Conservation (phyloP, 1,284 basidiomycete genomes). For the Apiotrichum domesticum region DNA sequence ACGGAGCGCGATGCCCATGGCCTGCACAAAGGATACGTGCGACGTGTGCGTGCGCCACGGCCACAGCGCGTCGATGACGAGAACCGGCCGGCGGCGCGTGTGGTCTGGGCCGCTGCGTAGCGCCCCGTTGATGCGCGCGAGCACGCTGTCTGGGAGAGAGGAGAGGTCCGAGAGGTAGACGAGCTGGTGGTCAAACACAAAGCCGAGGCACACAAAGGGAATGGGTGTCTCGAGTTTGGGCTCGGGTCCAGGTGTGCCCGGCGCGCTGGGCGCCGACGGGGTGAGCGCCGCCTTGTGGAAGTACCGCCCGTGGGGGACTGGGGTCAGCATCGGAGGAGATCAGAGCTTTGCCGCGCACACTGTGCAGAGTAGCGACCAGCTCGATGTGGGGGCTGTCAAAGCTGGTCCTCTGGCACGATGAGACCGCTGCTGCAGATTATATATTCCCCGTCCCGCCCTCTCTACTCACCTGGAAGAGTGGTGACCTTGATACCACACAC, state of each 20-base stretch:
- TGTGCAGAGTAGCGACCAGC: constrained; percentile 18
- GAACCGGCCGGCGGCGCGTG: background rate
- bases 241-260: background rate
- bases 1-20: constrained; percentile 33
- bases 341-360: constrained; percentile 36
- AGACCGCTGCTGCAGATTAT: background rate
- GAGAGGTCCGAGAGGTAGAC: constrained; percentile 43
- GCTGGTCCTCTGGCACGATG: no score
- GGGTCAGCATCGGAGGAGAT: constrained; percentile 19
- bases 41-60: constrained; percentile 35
- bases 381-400: no score
- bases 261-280: constrained; percentile 1
- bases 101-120: constrained; percentile 11
- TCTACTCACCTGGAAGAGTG: constrained; percentile 27
- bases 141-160: constrained; percentile 30
- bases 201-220: constrained; percentile 43
- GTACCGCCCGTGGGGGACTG: constrained; percentile 27
- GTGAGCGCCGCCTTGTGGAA: constrained; percentile 9
- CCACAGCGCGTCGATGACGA: constrained; percentile 45
- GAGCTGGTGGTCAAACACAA: constrained; percentile 37
- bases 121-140: constrained; percentile 18
- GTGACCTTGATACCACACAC: constrained; percentile 35
- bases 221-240: constrained; percentile 4
- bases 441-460: no score
- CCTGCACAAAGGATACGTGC: constrained; percentile 42